Evolutionary conservation across 2,329 filamentous ascomycete species (phyloP), one percentile per base, ranked within the genome.

Genomic region (Diplodia sapinea): DNA sequence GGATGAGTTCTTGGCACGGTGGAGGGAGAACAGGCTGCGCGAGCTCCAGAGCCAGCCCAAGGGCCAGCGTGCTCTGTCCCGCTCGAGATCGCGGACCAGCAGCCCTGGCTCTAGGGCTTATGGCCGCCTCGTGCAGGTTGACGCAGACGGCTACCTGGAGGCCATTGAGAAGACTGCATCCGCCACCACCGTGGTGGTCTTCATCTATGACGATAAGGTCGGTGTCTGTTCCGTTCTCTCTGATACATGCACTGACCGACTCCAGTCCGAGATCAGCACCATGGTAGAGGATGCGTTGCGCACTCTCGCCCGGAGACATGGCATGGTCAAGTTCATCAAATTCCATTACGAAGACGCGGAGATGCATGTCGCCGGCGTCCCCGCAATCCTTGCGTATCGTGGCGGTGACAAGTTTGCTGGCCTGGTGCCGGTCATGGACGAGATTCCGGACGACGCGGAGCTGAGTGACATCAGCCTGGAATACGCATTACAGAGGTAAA

Each of bases 111-210:
- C 91, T 70, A 84, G 91, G 71, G 84, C 90, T 68, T 98, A 91
- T 76, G 95, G 95, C 26, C 87, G 86, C 13, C 82, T 98, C 70
- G 90, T 94, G 70, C 86, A 88, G 68, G 95, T 98, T 1, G 94
- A 98, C 82, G 94, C 93, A 8, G 83, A 91, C 71, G 95, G 94
- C 20, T 99, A 96, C 74, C 86, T 99, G n/a, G 94, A 98, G 79
- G 94, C 94, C 66, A 93, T 98, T 72, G 95, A 99, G 81, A 95
- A 93, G 80, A 92, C 94, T 4, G 85, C 88, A 49, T 81, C 89
- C 57, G 91, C 94, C 56, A 94, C 92, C 0, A 86, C 91, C 3
- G 94, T 98, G 1, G 91, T 97, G 2, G 95, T 99, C 33, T 96
- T 94, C 80, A 93, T 99, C 71, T 95, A 93, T 78, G 93, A 97